A percentile compares a stretch with the other conserved stretches of the same genome.
Evolutionary conservation across 2,329 filamentous ascomycete genomes (phyloP).

Genomic region (Coniella vitis): DNA sequence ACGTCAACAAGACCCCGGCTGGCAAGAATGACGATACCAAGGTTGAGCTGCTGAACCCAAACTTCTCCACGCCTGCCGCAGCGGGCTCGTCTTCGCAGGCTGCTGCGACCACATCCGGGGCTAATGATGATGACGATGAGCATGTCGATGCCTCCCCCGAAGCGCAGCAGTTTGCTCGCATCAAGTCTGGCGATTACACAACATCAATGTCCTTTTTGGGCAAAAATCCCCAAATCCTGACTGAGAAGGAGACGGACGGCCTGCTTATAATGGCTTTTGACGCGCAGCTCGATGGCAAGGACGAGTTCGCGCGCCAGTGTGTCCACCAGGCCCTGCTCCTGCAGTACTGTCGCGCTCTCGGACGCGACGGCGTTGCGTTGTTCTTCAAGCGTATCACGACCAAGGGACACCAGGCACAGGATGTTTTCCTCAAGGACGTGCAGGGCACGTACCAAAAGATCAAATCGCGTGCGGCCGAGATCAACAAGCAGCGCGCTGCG

Average conservation of each 20-base stretch:
- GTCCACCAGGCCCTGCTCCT: conserved; percentile 89
- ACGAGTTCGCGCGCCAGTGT: conserved; percentile 73
- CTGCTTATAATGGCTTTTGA: conserved; percentile 90
- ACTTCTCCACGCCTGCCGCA: conserved; percentile 28
- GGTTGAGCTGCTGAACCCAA: conserved; percentile 73
- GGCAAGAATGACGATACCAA: conserved; percentile 43
- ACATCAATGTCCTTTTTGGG: conserved; percentile 69
- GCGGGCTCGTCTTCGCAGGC: conserved; percentile 20
- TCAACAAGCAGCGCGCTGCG: conserved; percentile 46
- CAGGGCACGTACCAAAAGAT: conserved; percentile 82
- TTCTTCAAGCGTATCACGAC: conserved; percentile 98
- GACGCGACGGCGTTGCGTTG: conserved; percentile 76
- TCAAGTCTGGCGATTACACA: conserved; percentile 68
- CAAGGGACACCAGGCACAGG: conserved; percentile 79
- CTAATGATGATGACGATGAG: conserved; percentile 58
- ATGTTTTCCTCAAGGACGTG: conserved; percentile 89
- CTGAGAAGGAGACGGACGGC: conserved; percentile 83
- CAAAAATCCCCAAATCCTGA: conserved; percentile 69
- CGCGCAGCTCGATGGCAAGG: conserved; percentile 67
- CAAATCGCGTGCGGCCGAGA: conserved; percentile 66
- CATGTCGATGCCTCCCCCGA: conserved; percentile 69
- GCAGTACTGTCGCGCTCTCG: conserved; percentile 89
- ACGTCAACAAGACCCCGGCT: conserved; percentile 55
- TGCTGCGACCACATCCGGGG: conserved; percentile 24
- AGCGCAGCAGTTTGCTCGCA: conserved; percentile 75